Base-by-base conservation (phyloP, 352 stramenopile genomes). In the Pythium grandisporangium region DNA sequence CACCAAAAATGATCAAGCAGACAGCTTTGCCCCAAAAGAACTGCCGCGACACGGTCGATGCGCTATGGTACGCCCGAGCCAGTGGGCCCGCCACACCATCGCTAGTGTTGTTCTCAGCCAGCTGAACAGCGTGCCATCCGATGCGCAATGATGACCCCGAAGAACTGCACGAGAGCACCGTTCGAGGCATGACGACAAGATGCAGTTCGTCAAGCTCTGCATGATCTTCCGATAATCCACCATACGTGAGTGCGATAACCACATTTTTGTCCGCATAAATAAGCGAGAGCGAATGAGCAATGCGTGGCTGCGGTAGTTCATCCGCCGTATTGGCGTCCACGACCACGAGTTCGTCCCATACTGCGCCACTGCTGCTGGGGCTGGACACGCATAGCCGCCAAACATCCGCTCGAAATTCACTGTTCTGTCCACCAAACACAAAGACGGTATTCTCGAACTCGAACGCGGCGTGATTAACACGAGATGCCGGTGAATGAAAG, bases 1-100 rank as follows among this genome's bases (percentile, higher is more conserved):
- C 75, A 6, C 75, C 75, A 12, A 70, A 78, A 13, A 88, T 37
- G 10, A 88, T 20, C 27, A 85, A 19, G 41, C 75, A 85, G 13
- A 47, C 51, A 26, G 52, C 56, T 17, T 55, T 53, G 13, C 53
- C 37, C 1, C 55, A 21, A 1, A 48, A 51, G 23, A 67, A 73
- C 19, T 70, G 49, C 23, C 46, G 61, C 0, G 63, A 72, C 7
- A 63, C 49, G n/a, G 66, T 58, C 32, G 66, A 58, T 4, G 62
- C 55, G 4, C 45, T 55, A 51, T 84, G 71, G 41, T 80, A 82
- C 14, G 61, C 57, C 38, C 71, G 54, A 13, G 58, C 42, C n/a
- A 54, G 33, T 16, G 53, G 4, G 3, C 32, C 30, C 4, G 25
- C 45, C 10, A 61, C 39, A 4, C 48, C 42, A 4, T 80, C 48